Base-by-base conservation (phyloP, 345 rosid genomes). In the Pseudoturritis turrita region DNA sequence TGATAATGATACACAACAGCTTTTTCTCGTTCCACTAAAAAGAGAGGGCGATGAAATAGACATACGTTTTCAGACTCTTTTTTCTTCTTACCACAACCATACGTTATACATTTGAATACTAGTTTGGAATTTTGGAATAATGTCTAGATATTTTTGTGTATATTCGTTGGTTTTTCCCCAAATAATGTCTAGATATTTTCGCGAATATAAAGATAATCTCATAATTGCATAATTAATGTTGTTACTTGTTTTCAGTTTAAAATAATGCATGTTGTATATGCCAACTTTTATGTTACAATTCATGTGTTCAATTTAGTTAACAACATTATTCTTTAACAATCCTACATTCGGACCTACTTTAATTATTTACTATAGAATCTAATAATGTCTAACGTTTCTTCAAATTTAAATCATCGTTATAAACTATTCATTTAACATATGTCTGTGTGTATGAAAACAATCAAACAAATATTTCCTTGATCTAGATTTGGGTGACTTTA, bases 1-100 rank as follows among this genome's bases (percentile, higher is more conserved):
- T 81, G 83, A 84, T 77, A 80, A 78, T 80, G 81, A 83, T 74
- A 80, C 70, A 70, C 46, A 78, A 72, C 83, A 81, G 82, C 64
- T 75, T 79, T 75, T 82, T 59, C 73, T 73, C 76, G 65, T 77
- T 70, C 78, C 80, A 82, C 79, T 78, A 72, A 67, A 67, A 49
- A 25, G 33, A 60, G 40, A 68, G 21, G 37, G 62, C 66, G 68
- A 67, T 54, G 70, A 62, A 75, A 62, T 45, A 62, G 71, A 65
- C 65, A 55, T 68, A 19, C 49, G 74, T 60, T 53, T 29, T 68
- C 21, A 47, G 72, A 58, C 69, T 58, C 23, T 52, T 75, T 67
- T 53, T 47, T 33, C 64, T 53, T 61, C 49, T 61, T 69, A 67
- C 74, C 70, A 60, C 58, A 61, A 62, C 79, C 79, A 75, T 75